These are phyloP conservation scores for Exophiala sp. DNA, from an alignment of 2,329 filamentous ascomycete genomes.

Conservation along the genomic window DNA sequence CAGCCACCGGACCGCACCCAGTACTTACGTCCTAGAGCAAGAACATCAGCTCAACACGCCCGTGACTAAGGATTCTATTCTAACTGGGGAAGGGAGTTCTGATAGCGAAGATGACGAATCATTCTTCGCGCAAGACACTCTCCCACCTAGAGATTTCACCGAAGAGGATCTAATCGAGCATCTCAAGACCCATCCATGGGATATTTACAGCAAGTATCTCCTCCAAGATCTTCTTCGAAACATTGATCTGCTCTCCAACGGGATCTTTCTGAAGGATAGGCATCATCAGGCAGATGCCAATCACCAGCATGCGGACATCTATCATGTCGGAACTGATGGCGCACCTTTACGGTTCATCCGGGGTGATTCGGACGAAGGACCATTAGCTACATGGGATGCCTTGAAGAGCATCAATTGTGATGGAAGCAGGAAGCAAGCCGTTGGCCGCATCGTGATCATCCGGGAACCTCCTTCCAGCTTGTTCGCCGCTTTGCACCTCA, in stretches of 20 bases:
- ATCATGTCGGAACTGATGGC: constrained; percentile 49
- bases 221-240: constrained; percentile 42
- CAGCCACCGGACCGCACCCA: constrained; percentile 7
- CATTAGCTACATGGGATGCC: constrained; percentile 35
- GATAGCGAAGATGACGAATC: constrained; percentile 37
- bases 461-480: constrained; percentile 57
- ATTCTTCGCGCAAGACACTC: constrained; percentile 38
- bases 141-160: constrained; percentile 38
- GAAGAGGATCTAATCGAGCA: constrained; percentile 44
- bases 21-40: constrained; percentile 13
- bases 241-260: constrained; percentile 33
- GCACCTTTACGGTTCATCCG: constrained; percentile 35
- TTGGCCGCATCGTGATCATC: constrained; percentile 56
- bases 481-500: constrained; percentile 55
- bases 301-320: constrained; percentile 53
- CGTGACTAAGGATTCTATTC: constrained; percentile 23
- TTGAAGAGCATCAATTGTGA: constrained; percentile 36
- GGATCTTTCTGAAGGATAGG: constrained; percentile 36
- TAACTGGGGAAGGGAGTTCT: constrained; percentile 31
- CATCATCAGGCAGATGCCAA: constrained; percentile 40
- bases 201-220: constrained; percentile 38
- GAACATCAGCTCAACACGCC: constrained; percentile 4
- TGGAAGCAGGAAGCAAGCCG: constrained; percentile 39
- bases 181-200: constrained; percentile 41
- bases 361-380: constrained; percentile 31